A percentile compares a stretch with the other conserved stretches of the same genome.
These are phyloP conservation scores for Calvatia gigantea DNA, from an alignment of 768 basidiomycete genomes.

Conservation along the genomic window DNA sequence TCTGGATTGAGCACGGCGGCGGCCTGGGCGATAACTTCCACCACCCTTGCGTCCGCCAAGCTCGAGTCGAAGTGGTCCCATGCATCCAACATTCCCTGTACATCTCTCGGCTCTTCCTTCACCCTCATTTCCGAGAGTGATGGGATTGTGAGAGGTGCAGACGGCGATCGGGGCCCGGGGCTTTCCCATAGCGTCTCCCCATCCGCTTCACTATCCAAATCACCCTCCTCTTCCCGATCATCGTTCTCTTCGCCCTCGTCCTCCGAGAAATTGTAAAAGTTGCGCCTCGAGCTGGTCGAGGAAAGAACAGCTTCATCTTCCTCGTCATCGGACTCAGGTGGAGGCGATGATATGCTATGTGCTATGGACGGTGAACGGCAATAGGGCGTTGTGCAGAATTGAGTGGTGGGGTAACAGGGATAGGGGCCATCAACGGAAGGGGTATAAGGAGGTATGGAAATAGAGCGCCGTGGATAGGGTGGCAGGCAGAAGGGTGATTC, in stretches of 20 bases:
- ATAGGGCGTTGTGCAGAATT: conserved; percentile 25
- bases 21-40: conserved; percentile 38
- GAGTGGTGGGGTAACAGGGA: conserved; percentile 25
- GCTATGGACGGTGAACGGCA: conserved; percentile 60
- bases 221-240: conserved; percentile 41
- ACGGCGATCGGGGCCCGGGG: conserved; percentile 62
- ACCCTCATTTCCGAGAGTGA: conserved; percentile 33
- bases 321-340: conserved; percentile 70
- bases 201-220: conserved; percentile 54
- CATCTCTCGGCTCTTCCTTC: conserved; percentile 60
- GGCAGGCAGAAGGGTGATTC: conserved; percentile 49
- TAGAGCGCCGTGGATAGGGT: conserved; percentile 54
- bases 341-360: conserved; percentile 58
- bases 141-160: conserved; percentile 38
- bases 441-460: conserved; percentile 54
- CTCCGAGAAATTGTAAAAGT: conserved; percentile 27
- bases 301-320: conserved; percentile 37
- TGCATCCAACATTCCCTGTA: conserved; percentile 61
- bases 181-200: conserved; percentile 60
- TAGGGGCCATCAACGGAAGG: conserved; percentile 38
- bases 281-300: conserved; percentile 32
- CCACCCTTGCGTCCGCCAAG: conserved; percentile 39
- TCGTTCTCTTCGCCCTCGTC: conserved; percentile 20
- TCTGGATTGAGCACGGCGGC: conserved; percentile 28
- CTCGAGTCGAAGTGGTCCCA: conserved; percentile 63